Percentiles rank a stretch among this genome's conserved stretches.
Evolutionary conservation across 129 eudicot species (phyloP).

Genomic region (Arctium lappa): DNA sequence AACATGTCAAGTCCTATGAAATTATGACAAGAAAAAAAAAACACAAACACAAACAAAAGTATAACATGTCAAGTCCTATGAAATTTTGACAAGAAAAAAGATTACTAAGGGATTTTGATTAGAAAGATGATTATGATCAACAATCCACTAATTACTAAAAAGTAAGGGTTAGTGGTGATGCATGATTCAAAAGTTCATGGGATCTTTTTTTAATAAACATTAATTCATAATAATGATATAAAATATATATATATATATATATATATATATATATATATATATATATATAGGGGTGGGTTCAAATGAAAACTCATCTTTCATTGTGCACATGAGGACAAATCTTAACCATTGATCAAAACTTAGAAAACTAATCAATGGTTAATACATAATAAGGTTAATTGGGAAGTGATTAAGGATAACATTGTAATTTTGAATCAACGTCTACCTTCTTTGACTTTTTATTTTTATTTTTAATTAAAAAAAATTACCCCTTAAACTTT

Average conservation of each 20-base stretch:
- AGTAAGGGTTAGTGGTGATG: slow-evolving; percentile 18
- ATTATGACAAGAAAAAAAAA: slow-evolving; percentile 1
- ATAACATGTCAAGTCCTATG: slow-evolving; percentile 12
- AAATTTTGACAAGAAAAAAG: slow-evolving; percentile 13
- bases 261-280: neutral
- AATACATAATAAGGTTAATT: too few relatives aligned
- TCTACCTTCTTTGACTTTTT: too few relatives aligned
- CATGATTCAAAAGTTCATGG: slow-evolving; percentile 17
- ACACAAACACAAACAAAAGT: neutral
- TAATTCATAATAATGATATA: neutral
- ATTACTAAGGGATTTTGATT: slow-evolving; percentile 25
- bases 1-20: slow-evolving; percentile 12
- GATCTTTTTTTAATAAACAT: neutral
- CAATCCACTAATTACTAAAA: slow-evolving; percentile 21
- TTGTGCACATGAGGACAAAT: too few relatives aligned
- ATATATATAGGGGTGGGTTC: too few relatives aligned
- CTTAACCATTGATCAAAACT: too few relatives aligned
- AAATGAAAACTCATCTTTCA: too few relatives aligned
- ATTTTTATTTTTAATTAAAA: too few relatives aligned
- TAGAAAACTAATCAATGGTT: too few relatives aligned
- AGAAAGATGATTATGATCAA: slow-evolving; percentile 13
- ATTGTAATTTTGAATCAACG: too few relatives aligned
- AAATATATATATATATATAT: neutral
- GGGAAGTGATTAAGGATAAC: too few relatives aligned
- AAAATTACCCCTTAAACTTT: too few relatives aligned